Base-by-base conservation (phyloP, 2,329 filamentous ascomycete species). In the Trichoderma sp. region DNA sequence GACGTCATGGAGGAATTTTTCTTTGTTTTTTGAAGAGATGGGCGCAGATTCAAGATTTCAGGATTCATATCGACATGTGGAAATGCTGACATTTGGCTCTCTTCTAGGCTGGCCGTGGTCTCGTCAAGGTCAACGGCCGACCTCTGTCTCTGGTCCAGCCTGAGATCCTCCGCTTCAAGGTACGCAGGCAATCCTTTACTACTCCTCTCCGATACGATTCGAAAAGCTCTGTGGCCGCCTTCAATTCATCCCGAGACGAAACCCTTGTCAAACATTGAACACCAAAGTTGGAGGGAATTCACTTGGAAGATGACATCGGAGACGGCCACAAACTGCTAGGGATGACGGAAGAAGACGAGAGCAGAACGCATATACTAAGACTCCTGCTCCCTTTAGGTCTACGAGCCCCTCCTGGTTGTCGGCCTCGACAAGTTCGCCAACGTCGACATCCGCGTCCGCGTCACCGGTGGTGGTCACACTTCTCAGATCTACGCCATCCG, bases 51-150 rank as follows among this genome's bases (percentile, higher is more conserved):
- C 13, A n/a, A 32, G 8, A 50, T 23, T 53, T 0, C 47, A 23
- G 55, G 13, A 23, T 57, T 36, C 12, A 30, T 6, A 43, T 34
- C 20, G 50, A 65, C 23, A 65, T 13, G 53, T 30, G 47, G 64
- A 74, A 75, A 74, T 75, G 75, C 80, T 82, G 76, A 82, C 79
- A 69, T 74, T 55, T 53, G 59, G 11, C 71, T 50, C 15, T 53
- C 50, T 26, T 68, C 73, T 74, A 84, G 83, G 78, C 83, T 78
- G 83, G 83, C 75, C 79, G 80, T 77, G 96, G 96, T 85, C 91
- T 98, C 81, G 90, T 99, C 87, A 97, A 97, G 90, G 96, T 98
- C 87, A 99, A 98, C 90, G 96, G 96, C 87, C 93, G 94, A 85
- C 96, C 96, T 82, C 91, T 99, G 81, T 88, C 88, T 82, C 93